phyloP scores from a whole-genome alignment of 495 filamentous ascomycete genomes.

The Penicillium cinerascens region DNA sequence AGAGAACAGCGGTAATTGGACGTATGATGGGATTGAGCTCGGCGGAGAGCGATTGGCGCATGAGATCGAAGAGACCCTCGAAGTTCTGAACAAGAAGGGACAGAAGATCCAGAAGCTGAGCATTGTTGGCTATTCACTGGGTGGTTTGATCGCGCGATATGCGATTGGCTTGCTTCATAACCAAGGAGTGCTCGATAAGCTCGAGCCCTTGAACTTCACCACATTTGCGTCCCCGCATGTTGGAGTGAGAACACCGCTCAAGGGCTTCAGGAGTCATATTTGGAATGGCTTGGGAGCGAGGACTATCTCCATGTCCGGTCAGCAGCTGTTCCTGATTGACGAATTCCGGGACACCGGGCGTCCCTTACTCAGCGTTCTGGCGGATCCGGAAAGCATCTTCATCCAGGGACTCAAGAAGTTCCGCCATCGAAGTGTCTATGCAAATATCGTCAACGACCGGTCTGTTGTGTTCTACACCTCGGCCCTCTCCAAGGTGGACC shows the following conservation, averaged over 20 bases:
- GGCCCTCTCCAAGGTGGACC: conserved; percentile 67
- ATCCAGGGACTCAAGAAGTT: conserved; percentile 74
- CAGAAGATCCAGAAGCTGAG: conserved; percentile 75
- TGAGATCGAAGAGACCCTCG: conserved; percentile 82
- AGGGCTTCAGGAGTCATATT: conserved; percentile 60
- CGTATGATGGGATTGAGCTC: conserved; percentile 91
- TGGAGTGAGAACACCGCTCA: conserved; percentile 72
- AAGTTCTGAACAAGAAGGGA: conserved; percentile 59
- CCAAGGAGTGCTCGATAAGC: conserved; percentile 69
- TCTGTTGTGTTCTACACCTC: conserved; percentile 81
- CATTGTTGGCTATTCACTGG: conserved; percentile 84
- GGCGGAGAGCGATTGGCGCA: conserved; percentile 83
- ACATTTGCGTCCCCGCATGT: conserved; percentile 91
- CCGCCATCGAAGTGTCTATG: conserved; percentile 68
- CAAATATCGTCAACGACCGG: conserved; percentile 82
- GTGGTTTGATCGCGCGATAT: conserved; percentile 84
- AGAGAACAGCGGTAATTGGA: conserved; percentile 76
- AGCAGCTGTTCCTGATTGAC: conserved; percentile 86
- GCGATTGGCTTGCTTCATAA: conserved; percentile 79
- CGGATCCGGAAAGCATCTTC: conserved; percentile 83
- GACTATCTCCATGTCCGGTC: conserved; percentile 73
- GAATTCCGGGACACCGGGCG: conserved; percentile 75
- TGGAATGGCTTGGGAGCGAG: conserved; percentile 81
- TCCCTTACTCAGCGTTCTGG: conserved; percentile 74
- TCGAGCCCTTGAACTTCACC: conserved; percentile 88